Conservation (phyloP, 208 protist genomes). For the Phytomonas sp. region DNA sequence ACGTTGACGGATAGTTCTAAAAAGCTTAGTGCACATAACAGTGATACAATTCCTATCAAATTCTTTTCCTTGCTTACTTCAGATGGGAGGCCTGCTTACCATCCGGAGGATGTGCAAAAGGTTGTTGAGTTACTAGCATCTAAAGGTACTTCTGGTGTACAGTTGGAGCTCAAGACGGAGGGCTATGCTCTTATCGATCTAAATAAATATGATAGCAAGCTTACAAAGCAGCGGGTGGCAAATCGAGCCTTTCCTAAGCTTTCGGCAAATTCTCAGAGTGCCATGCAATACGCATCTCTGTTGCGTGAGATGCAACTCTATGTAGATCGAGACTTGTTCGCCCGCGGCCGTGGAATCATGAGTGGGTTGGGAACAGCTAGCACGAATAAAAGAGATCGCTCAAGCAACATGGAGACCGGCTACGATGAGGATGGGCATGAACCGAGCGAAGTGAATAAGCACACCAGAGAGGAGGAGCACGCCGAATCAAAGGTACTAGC, state of each 20-base stretch:
- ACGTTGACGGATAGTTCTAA: not conserved
- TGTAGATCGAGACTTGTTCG: slow-evolving; percentile 25
- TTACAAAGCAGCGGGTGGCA: slow-evolving; percentile 30
- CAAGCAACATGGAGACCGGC: not conserved
- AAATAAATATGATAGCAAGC: slow-evolving; percentile 33
- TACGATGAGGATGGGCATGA: not conserved
- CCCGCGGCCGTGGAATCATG: slow-evolving; percentile 14
- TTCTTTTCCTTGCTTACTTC: not conserved
- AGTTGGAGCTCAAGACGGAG: slow-evolving; percentile 30
- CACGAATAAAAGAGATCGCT: not conserved
- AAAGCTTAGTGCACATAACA: not conserved
- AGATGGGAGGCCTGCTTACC: not conserved
- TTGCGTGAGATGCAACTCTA: slow-evolving; percentile 28
- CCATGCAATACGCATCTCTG: not conserved
- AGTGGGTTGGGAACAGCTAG: slow-evolving; percentile 1
- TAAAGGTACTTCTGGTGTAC: not conserved
- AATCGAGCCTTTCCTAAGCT: slow-evolving; percentile 43
- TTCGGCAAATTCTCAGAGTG: slow-evolving; percentile 19
- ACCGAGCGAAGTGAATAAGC: not conserved
- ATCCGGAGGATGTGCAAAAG: not conserved
- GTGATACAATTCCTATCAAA: not conserved
- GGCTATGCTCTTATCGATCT: slow-evolving; percentile 46
- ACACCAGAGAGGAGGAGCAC: not conserved
- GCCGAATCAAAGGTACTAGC: not conserved
- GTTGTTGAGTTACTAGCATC: not conserved